Evolutionary conservation across 116 monocot genomes (phyloP).

Genomic region (Cymodocea nodosa): DNA sequence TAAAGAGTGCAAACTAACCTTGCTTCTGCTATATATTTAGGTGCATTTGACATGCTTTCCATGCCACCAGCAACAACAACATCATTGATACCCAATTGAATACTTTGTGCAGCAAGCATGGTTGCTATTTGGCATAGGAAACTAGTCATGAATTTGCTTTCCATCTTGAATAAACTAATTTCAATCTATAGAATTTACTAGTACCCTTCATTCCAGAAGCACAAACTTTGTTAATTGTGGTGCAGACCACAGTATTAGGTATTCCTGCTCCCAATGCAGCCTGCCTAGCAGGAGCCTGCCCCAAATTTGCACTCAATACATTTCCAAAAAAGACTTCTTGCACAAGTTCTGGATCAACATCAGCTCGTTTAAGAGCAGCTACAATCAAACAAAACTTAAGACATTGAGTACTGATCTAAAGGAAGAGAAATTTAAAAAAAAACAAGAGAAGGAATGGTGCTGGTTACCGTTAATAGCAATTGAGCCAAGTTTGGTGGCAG

Average conservation of each 20-base stretch:
- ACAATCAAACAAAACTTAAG: conserved; percentile 1
- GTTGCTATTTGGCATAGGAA: conserved; percentile 41
- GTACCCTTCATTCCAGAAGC: conserved; percentile 97
- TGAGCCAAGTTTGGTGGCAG: conserved; percentile 92
- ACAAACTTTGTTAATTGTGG: conserved; percentile 97
- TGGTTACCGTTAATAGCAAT: conserved; percentile 70
- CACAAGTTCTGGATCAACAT: conserved; percentile 74
- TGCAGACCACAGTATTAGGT: conserved; percentile 79
- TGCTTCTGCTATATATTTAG: conserved; percentile 91
- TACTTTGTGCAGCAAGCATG: conserved; percentile 90
- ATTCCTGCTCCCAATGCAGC: conserved; percentile 97
- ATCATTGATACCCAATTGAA: conserved; percentile 91
- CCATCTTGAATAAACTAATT: background rate
- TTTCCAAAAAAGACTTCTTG: conserved; percentile 95
- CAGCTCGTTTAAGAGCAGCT: conserved; percentile 87
- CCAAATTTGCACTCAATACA: conserved; percentile 96
- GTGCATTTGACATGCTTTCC: conserved; percentile 99
- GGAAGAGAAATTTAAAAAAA: conserved; percentile 2
- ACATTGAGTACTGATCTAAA: background rate
- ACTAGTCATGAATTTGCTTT: background rate
- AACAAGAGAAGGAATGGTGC: background rate
- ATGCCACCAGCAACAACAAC: conserved; percentile 94
- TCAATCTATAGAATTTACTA: background rate
- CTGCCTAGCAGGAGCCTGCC: conserved; percentile 98
- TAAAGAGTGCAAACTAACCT: conserved; percentile 33